phyloP scores from a whole-genome alignment of 805 yeast species.

The Sugiyamaella lignohabitans region DNA sequence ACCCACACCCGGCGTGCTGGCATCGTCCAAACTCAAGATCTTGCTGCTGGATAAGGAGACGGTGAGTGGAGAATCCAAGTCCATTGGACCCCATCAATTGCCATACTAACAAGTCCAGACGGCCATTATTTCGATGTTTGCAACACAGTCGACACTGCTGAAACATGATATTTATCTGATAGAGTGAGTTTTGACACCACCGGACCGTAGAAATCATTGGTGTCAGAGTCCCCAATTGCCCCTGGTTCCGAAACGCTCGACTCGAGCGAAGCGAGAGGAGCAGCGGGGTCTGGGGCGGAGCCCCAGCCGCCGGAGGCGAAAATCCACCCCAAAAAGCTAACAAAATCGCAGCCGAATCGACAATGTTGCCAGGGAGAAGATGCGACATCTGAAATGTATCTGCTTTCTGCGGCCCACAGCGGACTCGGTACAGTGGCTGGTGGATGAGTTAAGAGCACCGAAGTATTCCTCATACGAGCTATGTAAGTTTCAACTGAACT shows the following conservation, averaged over 20 bases:
- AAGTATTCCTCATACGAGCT: constrained; percentile 73
- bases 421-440: constrained; percentile 52
- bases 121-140: constrained; percentile 75
- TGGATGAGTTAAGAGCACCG: constrained; percentile 68
- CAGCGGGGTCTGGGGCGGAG: not conserved
- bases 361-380: constrained; percentile 52
- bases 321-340: not conserved
- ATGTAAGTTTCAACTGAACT: constrained; percentile 27
- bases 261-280: no score
- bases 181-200: constrained; percentile 35
- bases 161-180: constrained; percentile 79
- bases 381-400: constrained; percentile 77
- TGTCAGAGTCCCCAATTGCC: no score
- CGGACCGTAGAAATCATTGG: not conserved
- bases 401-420: constrained; percentile 70
- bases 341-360: constrained; percentile 40
- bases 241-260: no score
- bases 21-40: constrained; percentile 52
- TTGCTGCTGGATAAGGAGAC: constrained; percentile 74
- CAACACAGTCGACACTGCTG: constrained; percentile 79
- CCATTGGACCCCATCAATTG: no score
- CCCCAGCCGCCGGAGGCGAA: not conserved
- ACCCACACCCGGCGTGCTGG: constrained; percentile 1
- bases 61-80: constrained; percentile 22
- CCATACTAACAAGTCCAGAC: constrained; percentile 35